Conservation (phyloP, 208 protist species). For the Trypanosoma cruzi region DNA sequence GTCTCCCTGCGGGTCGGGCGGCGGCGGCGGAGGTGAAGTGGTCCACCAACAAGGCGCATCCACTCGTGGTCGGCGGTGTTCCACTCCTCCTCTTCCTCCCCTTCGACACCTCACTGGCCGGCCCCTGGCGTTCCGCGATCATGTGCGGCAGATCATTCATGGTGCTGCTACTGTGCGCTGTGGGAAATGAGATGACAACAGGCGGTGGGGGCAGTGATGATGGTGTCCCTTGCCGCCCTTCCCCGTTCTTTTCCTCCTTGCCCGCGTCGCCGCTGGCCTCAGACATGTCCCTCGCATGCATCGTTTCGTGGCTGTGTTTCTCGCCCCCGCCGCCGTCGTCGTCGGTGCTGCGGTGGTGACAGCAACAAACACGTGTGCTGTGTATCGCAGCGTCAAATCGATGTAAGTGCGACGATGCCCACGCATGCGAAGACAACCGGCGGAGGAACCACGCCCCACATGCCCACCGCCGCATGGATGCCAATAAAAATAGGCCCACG, state of each 20-base stretch:
- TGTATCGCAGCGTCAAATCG: neutral
- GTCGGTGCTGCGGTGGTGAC: no score
- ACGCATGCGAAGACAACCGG: neutral
- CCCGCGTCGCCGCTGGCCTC: neutral
- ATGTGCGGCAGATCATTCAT: slow-evolving; percentile 10
- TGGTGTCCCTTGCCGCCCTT: neutral
- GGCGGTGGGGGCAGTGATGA: neutral
- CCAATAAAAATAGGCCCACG: no score
- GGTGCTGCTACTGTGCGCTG: neutral
- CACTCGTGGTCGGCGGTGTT: neutral
- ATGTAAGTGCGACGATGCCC: neutral
- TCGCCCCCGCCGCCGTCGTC: no score
- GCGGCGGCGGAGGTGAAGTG: slow-evolving; percentile 13
- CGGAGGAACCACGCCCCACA: neutral
- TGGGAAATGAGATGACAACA: neutral
- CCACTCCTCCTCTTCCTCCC: neutral
- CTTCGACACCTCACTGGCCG: neutral
- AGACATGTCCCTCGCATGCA: neutral
- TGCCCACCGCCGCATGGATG: no score
- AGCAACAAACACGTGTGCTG: no score
- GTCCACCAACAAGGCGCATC: neutral
- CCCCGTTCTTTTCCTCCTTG: neutral
- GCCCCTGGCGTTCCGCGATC: neutral
- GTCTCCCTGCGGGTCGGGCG: neutral
- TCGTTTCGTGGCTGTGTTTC: no score